Percentiles rank a stretch among this genome's conserved stretches.
These are phyloP conservation scores for Rhizopogon vinicolor DNA, from an alignment of 768 basidiomycete species.

Conservation along the genomic window DNA sequence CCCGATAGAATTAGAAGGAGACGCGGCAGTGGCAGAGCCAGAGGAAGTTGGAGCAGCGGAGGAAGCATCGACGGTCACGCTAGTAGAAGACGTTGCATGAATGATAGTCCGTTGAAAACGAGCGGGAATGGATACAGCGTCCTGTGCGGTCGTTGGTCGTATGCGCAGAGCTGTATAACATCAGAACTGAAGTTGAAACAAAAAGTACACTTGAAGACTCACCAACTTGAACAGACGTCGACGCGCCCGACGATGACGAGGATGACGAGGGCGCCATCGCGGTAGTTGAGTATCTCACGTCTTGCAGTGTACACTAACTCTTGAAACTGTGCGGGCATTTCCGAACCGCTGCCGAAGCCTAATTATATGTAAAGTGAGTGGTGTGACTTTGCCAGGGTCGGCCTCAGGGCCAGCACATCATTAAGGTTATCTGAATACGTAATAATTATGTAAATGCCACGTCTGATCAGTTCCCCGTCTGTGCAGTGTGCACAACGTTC, in stretches of 20 bases:
- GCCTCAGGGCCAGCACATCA: too few relatives aligned
- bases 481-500: too few relatives aligned
- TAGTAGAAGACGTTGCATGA: constrained; percentile 66
- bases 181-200: not conserved
- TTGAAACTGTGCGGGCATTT: not conserved
- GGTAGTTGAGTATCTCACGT: constrained; percentile 12
- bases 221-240: constrained; percentile 95
- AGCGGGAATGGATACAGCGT: constrained; percentile 81
- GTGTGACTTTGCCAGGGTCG: too few relatives aligned
- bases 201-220: constrained; percentile 31
- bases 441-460: too few relatives aligned
- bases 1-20: constrained; percentile 42
- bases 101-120: constrained; percentile 92
- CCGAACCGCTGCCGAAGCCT: not conserved
- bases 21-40: constrained; percentile 45
- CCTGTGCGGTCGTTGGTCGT: constrained; percentile 81
- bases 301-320: not conserved
- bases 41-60: constrained; percentile 46
- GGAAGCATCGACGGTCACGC: constrained; percentile 79
- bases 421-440: too few relatives aligned
- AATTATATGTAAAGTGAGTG: not conserved
- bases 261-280: constrained; percentile 74
- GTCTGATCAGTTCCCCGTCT: too few relatives aligned
- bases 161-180: constrained; percentile 72
- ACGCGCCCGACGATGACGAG: constrained; percentile 52